Base-by-base conservation (phyloP, 1,139 yeast genomes). In the Magnusiomyces magnusii region DNA sequence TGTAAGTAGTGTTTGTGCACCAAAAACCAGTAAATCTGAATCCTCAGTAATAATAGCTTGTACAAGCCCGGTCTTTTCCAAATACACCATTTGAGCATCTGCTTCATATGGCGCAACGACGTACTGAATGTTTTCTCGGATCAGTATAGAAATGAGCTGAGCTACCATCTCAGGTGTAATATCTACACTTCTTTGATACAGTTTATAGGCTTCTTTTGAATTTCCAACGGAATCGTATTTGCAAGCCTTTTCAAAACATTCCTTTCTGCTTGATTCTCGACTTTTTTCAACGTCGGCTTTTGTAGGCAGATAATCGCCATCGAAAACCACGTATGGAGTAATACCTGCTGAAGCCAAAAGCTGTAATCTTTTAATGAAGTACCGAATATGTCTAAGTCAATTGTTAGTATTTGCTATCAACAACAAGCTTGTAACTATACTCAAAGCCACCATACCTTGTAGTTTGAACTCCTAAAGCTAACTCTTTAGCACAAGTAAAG, bases 71-170 rank as follows among this genome's bases (percentile, higher is more conserved):
- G 75, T 66, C 61, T 83, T 82, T 69, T 93, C 99, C 55, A 95
- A 77, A 67, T 86, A 90, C 7, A 93, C 98, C 86, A 95, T 82
- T 71, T 95, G 99, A 0, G 99, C 88, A 71, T 95, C 99, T 0
- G 99, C 99, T 73, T 95, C 99, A 70, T 91, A 95, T 0, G 99
- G 99, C 0, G 99, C 99, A 10, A 95, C 99, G 21, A 93, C 82
- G 67, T 83, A 93, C 63, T 79, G 79, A 54, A 95, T 83, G 1
- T 75, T 73, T 55, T 79, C 76, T n/a, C 71, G 67, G 65, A 84
- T 85, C 62, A 95, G 78, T 53, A 65, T 86, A 41, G 86, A 86
- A 72, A 92, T 90, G 21, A 93, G 78, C 27, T 90, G 81, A 66
- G 88, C 87, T 2, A 97, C 97, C 95, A 95, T 91, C 63, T 83